Evolutionary conservation across 208 protist species (phyloP), one percentile per base, ranked within the genome.

Genomic region (Acanthamoeba healyi): DNA sequence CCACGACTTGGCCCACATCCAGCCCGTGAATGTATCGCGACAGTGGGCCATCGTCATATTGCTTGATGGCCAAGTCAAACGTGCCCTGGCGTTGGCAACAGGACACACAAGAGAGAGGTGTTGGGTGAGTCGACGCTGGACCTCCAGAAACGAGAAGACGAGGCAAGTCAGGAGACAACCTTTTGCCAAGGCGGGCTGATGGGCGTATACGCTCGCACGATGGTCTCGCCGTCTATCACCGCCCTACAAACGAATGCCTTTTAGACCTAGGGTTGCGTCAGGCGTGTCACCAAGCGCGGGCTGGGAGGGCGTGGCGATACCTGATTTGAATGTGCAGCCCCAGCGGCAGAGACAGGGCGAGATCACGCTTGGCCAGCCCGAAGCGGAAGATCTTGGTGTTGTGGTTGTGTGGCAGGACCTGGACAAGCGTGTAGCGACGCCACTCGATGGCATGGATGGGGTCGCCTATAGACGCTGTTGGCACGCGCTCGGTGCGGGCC

Each of bases 381-480:
- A 87, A 87, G 0, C 79, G 79, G 49, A 87, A 87, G 44, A 87
- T 87, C 46, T 54, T 63, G 79, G 79, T 87, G 49, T 87, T 61
- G 49, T 87, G 79, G 46, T 54, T 87, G 49, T 42, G 79, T 19
- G 79, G 79, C 36, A 63, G 38, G 14, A 87, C 32, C 24, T 61
- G 42, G 6, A 63, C 32, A 6, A 87, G 79, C 44, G 46, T 54
- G 49, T 63, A 87, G n/a, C 46, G 79, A 5, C 79, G 42, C 42
- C 42, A 87, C 46, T 87, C 79, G 32, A 14, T 61, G 22, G 49
- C 29, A 6, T 61, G 42, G 5, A 87, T 87, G 14, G 36, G 34
- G 7, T 44, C 70, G 32, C 32, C 36, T 38, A 58, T 26, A 0
- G 51, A 12, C 17, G 51, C 0, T 22, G 19, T 58, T 4, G 51